Base-by-base conservation (phyloP, 2,329 filamentous ascomycete genomes). In the Neoascochyta sp. region DNA sequence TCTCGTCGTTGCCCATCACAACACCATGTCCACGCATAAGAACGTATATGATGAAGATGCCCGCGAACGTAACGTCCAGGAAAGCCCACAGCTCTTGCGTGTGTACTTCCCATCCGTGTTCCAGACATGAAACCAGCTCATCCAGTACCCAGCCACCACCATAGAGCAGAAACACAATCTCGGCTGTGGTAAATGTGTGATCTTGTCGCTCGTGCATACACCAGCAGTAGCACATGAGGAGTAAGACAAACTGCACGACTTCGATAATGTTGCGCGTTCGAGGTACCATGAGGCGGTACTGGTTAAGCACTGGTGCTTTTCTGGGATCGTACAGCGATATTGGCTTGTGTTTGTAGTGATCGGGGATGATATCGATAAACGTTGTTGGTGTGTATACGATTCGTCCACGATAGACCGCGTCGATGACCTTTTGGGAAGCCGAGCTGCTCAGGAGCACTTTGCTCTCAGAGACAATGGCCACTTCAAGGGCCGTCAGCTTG, bases 21-120 rank as follows among this genome's bases (percentile, higher is more conserved):
- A 77, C 75, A 17, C 81, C 81, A 47, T 82, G 75, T 9, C 86
- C 63, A 4, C 86, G 81, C 17, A 89, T 59, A 16, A 74, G 58
- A 5, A 88, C 67, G 57, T 90, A 92, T 10, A 72, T 63, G 47
- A 73, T 67, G 54, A 85, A 92, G 17, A 92, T 81, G 22, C 71
- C 49, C n/a, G 80, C 75, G 50, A 90, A 93, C 4, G 78, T 78
- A 25, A 90, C 79, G 56, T 92, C 86, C 10, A 93, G 73, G 50
- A 93, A 92, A 0, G 85, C 87, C 86, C 86, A 93, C 3, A 93
- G 67, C 47, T 92, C 90, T 57, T 93, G 85, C 0, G 86, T 88
- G 52, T 92, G 89, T 1, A 92, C 86, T 35, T 78, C 76, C 84
- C 84, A 79, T 27, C 75, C 72, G 54, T 92, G 86, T 43, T 86